These are phyloP conservation scores for Beverwykella pulmonaria DNA, from an alignment of 495 filamentous ascomycete species.

Conservation along the genomic window DNA sequence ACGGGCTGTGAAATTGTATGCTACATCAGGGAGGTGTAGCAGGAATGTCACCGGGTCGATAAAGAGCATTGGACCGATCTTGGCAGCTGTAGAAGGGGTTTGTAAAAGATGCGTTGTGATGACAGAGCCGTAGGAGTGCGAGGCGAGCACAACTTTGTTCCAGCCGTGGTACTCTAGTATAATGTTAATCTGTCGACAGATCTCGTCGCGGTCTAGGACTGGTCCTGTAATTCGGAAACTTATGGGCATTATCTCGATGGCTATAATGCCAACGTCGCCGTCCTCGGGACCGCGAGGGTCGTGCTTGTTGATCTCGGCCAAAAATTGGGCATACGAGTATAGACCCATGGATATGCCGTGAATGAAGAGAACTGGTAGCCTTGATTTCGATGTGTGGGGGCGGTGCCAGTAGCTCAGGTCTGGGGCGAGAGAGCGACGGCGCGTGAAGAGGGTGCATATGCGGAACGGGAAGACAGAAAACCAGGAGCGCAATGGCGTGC, in stretches of 20 bases:
- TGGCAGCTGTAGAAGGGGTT: slow-evolving; percentile 44
- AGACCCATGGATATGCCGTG: slow-evolving; percentile 74
- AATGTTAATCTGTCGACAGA: slow-evolving; percentile 55
- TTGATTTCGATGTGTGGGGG: slow-evolving; percentile 58
- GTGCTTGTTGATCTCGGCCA: slow-evolving; percentile 51
- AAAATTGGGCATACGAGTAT: slow-evolving; percentile 62
- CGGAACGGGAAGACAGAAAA: slow-evolving; percentile 59
- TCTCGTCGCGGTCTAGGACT: slow-evolving; percentile 51
- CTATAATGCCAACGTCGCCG: slow-evolving; percentile 62
- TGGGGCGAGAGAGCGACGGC: slow-evolving; percentile 50
- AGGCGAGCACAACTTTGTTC: slow-evolving; percentile 57
- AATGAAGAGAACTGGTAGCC: slow-evolving; percentile 63
- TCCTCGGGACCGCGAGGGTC: slow-evolving; percentile 31
- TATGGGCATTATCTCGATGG: slow-evolving; percentile 65
- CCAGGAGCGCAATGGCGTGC: slow-evolving; percentile 42
- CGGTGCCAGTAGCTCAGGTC: slow-evolving; percentile 66
- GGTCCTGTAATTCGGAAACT: slow-evolving; percentile 61
- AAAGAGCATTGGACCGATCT: slow-evolving; percentile 56
- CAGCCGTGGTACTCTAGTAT: slow-evolving; percentile 58
- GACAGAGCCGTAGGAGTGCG: slow-evolving; percentile 57
- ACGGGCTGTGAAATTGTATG: slow-evolving; percentile 65
- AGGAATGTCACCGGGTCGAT: slow-evolving; percentile 69
- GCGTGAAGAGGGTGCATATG: slow-evolving; percentile 49
- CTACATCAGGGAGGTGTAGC: slow-evolving; percentile 67
- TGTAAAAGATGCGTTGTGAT: slow-evolving; percentile 65